phyloP scores from a whole-genome alignment of 2,329 filamentous ascomycete genomes.

The Aschersonia sp. region DNA sequence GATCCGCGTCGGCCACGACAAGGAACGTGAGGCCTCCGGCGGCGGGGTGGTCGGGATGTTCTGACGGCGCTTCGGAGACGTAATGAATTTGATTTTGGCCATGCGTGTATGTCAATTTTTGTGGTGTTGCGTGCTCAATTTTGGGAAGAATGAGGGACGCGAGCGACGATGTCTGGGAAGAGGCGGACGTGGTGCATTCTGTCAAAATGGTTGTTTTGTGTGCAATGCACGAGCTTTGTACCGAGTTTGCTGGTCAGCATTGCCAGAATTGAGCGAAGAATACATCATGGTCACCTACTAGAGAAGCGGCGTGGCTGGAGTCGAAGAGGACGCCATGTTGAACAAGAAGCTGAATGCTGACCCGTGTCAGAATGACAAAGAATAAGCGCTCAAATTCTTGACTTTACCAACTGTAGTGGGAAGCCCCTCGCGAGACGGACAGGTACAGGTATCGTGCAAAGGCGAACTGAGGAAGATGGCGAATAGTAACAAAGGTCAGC shows the following conservation, averaged over 20 bases:
- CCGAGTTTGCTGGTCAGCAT: neutral
- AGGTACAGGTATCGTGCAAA: neutral
- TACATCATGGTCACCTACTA: constrained; percentile 39
- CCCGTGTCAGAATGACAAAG: too few relatives aligned
- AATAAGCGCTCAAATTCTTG: too few relatives aligned
- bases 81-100: constrained; percentile 90
- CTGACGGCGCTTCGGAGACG: constrained; percentile 68
- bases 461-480: neutral
- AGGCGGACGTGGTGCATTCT: constrained; percentile 80
- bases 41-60: constrained; percentile 40
- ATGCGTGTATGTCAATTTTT: constrained; percentile 92
- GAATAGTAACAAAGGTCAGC: neutral
- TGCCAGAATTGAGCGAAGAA: neutral
- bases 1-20: constrained; percentile 66
- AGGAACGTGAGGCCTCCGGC: constrained; percentile 83
- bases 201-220: constrained; percentile 84
- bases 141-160: constrained; percentile 92
- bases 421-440: too few relatives aligned
- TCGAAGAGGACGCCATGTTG: constrained; percentile 57
- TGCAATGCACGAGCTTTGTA: constrained; percentile 78
- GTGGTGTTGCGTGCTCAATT: constrained; percentile 63
- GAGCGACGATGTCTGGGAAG: constrained; percentile 70
- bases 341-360: neutral
- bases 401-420: too few relatives aligned
- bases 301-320: constrained; percentile 51